These are phyloP conservation scores for Komagataella phaffii DNA, from an alignment of 805 yeast genomes.

Conservation along the genomic window DNA sequence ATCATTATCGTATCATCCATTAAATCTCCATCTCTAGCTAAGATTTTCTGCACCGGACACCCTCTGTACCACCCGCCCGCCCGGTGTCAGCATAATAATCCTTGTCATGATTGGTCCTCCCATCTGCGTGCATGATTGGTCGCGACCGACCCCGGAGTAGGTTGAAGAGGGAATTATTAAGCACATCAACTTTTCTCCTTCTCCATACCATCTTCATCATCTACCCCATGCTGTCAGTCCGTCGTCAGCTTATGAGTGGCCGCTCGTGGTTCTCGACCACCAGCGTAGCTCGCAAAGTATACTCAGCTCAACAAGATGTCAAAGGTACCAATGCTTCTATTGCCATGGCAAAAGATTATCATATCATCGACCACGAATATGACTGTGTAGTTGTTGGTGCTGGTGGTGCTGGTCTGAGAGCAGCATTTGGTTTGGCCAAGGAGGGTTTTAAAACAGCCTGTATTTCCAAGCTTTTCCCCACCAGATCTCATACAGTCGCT, in stretches of 20 bases:
- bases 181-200: not conserved
- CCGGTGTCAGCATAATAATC: not conserved
- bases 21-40: not conserved
- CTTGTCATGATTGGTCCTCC: not conserved
- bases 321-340: slow-evolving; percentile 38
- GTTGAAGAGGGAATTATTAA: not conserved
- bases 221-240: slow-evolving; percentile 10
- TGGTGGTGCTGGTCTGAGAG: slow-evolving; percentile 98
- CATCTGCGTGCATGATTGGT: not conserved
- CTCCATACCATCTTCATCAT: not conserved
- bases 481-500: slow-evolving; percentile 97
- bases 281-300: slow-evolving; percentile 13
- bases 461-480: slow-evolving; percentile 91
- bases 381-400: slow-evolving; percentile 98
- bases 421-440: slow-evolving; percentile 94
- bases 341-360: slow-evolving; percentile 58
- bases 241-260: slow-evolving; percentile 7
- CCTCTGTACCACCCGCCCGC: not conserved
- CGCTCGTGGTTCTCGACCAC: slow-evolving; percentile 17
- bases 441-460: slow-evolving; percentile 98
- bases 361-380: slow-evolving; percentile 92
- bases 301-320: slow-evolving; percentile 25
- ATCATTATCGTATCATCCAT: too few relatives aligned
- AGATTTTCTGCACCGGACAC: too few relatives aligned
- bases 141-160: not conserved